A percentile compares a stretch with the other conserved stretches of the same genome.
phyloP scores from a whole-genome alignment of 2,329 filamentous ascomycete species.

The Fusarium sp. region DNA sequence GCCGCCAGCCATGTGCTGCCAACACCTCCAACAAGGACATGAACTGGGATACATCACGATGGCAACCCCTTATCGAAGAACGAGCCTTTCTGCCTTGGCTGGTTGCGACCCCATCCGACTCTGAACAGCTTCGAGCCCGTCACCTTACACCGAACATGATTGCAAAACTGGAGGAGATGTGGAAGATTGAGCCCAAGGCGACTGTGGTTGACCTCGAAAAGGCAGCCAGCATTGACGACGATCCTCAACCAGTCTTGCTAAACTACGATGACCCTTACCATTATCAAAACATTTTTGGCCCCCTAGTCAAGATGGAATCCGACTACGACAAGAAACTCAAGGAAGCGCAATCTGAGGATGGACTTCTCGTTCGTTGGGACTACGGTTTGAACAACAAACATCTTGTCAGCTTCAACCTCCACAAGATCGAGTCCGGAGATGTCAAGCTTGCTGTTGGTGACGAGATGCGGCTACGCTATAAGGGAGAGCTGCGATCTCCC shows the following conservation, averaged over 20 bases:
- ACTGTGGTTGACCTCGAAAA: conserved; percentile 94
- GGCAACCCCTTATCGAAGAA: conserved; percentile 97
- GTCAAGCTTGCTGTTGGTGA: conserved; percentile 98
- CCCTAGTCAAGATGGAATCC: conserved; percentile 97
- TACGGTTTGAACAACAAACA: conserved; percentile 97
- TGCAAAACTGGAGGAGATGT: conserved; percentile 95
- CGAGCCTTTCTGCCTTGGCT: conserved; percentile 96
- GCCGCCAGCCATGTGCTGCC: conserved; percentile 94
- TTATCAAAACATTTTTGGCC: conserved; percentile 98
- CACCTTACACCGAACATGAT: conserved; percentile 95
- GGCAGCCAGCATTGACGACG: conserved; percentile 90
- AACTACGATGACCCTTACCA: conserved; percentile 98
- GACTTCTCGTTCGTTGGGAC: conserved; percentile 94
- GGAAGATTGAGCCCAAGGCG: conserved; percentile 93
- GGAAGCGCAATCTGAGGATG: conserved; percentile 96
- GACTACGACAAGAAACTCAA: conserved; percentile 99
- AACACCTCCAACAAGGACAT: conserved; percentile 98
- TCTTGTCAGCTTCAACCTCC: conserved; percentile 91
- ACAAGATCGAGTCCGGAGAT: conserved; percentile 96
- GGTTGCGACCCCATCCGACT: conserved; percentile 86
- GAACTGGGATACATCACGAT: conserved; percentile 98
- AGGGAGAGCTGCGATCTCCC: conserved; percentile 87
- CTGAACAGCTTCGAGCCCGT: conserved; percentile 93
- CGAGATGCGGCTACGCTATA: conserved; percentile 98
- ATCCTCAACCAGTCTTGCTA: conserved; percentile 89